Percentiles rank a stretch among this genome's conserved stretches.
phyloP scores from a whole-genome alignment of 2,329 filamentous ascomycete species.

The Trichoderma harzianum region DNA sequence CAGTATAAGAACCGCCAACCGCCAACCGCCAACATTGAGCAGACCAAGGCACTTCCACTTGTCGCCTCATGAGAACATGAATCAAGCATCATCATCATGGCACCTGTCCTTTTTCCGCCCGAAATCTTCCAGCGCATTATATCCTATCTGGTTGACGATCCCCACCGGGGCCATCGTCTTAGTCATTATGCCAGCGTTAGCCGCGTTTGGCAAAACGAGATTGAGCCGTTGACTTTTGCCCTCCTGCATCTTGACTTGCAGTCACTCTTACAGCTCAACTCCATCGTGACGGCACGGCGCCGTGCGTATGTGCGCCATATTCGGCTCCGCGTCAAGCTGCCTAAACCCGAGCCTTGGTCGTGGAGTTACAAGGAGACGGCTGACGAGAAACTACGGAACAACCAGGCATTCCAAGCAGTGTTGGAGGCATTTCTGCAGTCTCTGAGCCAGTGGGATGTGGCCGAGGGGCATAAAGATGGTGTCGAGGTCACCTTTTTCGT shows the following conservation, averaged over 20 bases:
- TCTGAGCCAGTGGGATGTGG: not conserved
- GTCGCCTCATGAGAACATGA: not conserved
- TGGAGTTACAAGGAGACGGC: not conserved
- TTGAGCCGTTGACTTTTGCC: not conserved
- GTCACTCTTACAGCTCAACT: not conserved
- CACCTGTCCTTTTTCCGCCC: not conserved
- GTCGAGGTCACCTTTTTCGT: not conserved
- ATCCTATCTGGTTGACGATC: not conserved
- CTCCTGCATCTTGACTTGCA: not conserved
- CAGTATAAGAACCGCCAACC: not conserved
- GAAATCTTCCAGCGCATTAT: not conserved
- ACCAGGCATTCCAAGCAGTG: not conserved
- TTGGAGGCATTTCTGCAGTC: not conserved
- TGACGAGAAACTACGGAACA: not conserved
- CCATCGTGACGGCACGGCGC: not conserved
- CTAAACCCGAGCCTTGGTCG: not conserved
- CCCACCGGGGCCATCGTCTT: too few relatives aligned
- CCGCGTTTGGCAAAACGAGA: not conserved
- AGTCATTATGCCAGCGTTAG: not conserved
- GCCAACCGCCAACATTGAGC: not conserved
- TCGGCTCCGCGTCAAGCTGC: not conserved
- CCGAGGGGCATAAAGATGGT: not conserved
- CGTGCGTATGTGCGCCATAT: not conserved
- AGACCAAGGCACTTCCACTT: not conserved
- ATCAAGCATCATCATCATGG: not conserved